These are phyloP conservation scores for Diaporthe sp. DNA, from an alignment of 2,329 filamentous ascomycete species.

Conservation along the genomic window DNA sequence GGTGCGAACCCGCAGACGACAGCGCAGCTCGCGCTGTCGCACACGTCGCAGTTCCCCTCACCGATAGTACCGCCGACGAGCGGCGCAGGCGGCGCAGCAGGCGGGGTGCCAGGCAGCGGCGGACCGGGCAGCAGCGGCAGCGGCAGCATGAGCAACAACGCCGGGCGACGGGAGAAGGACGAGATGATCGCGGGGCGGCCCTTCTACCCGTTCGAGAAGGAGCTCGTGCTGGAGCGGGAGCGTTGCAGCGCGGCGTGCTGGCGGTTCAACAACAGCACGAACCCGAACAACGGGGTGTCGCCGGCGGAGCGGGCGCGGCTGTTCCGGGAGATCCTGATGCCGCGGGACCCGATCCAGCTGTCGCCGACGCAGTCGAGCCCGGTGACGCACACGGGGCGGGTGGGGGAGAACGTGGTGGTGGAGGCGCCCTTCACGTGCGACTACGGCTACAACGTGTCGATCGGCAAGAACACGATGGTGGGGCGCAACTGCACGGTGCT, in stretches of 20 bases:
- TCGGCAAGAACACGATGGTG: conserved; percentile 88
- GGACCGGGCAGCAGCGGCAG: conserved; percentile 1
- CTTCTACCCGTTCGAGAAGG: conserved; percentile 85
- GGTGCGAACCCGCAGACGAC: conserved; percentile 64
- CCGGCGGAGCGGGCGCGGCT: conserved; percentile 76
- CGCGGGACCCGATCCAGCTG: conserved; percentile 68
- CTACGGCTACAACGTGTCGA: conserved; percentile 91
- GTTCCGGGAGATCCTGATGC: conserved; percentile 80
- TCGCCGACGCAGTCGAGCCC: conserved; percentile 68
- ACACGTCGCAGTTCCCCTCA: conserved; percentile 61
- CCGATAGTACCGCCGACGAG: conserved; percentile 50
- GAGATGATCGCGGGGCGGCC: conserved; percentile 87
- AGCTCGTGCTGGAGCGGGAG: conserved; percentile 86
- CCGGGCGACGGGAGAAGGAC: conserved; percentile 79
- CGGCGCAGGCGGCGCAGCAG: conserved; percentile 51
- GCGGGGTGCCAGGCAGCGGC: background rate
- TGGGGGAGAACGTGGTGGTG: conserved; percentile 83
- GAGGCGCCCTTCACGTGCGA: conserved; percentile 93
- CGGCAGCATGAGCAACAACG: background rate
- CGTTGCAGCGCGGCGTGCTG: conserved; percentile 85
- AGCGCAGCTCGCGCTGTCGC: conserved; percentile 72
- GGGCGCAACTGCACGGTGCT: conserved; percentile 87
- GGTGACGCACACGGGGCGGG: conserved; percentile 69
- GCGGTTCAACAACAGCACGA: conserved; percentile 88
- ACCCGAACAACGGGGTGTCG: conserved; percentile 80